Base-by-base conservation (phyloP, 768 basidiomycete species). In the Mycena crocata region DNA sequence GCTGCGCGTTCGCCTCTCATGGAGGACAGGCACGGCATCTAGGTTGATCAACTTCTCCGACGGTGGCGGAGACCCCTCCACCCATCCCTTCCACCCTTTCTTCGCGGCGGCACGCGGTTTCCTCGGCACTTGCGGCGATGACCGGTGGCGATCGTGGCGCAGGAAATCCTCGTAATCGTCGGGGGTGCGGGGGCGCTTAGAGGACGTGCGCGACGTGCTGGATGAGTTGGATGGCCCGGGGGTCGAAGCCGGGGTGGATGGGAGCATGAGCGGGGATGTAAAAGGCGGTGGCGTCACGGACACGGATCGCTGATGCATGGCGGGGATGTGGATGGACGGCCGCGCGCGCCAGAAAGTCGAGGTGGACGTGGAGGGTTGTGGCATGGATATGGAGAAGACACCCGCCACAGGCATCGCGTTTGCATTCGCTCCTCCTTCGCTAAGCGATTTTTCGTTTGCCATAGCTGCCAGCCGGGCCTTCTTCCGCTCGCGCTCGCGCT, bases 71-170 rank as follows among this genome's bases (percentile, higher is more conserved):
- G 92, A 93, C 70, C 92, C 93, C 81, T 93, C 93, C 24, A 94
- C 91, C 93, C 93, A 94, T 40, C 93, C 93, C 82, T 94, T 94
- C 93, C 93, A 94, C 21, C 93, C 93, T 77, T 94, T 94, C 79
- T 85, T 89, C 37, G 86, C 89, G 0, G 89, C 84, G 46, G 85
- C 81, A 70, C 90, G 89, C 82, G 87, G 92, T 76, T 83, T 86
- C 48, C 85, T 84, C n/a, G 77, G 77, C 30, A 73, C 80, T 30
- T 71, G 75, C 28, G 72, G 72, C 31, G 13, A 6, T 46, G 57
- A 73, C 42, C 68, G 73, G 58, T 76, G 72, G 63, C 59, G 67
- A 52, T 66, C 64, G 64, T 57, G 75, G 69, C 14, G 69, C 40
- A 64, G 64, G 31, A 84, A 62, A 28, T 83, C 74, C 21, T 85